These are phyloP conservation scores for Chenopodium formosanum DNA, from an alignment of 148 eudicot genomes.

Conservation along the genomic window DNA sequence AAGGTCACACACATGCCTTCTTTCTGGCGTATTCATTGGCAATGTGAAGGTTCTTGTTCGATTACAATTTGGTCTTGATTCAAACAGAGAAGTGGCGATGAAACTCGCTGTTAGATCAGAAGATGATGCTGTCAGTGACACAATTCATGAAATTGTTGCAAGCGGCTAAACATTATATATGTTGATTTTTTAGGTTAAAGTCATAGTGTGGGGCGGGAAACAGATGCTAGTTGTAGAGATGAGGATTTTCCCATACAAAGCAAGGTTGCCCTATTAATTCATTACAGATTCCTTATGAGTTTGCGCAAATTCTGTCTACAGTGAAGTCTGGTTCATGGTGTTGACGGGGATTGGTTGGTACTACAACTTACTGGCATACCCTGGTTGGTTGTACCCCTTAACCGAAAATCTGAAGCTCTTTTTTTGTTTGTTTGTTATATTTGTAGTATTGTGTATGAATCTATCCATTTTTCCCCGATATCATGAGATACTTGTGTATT, in stretches of 20 bases:
- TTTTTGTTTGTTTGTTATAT: conserved; percentile 1
- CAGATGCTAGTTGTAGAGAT: conserved; percentile 25
- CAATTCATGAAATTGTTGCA: conserved; percentile 92
- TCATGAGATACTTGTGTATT: conserved; percentile 7
- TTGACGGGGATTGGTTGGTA: not conserved
- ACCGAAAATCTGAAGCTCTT: not conserved
- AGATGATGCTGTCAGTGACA: conserved; percentile 81
- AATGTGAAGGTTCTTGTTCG: conserved; percentile 85
- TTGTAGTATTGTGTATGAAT: conserved; percentile 7
- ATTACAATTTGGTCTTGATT: conserved; percentile 76
- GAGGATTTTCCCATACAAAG: conserved; percentile 23
- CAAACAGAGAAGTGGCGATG: conserved; percentile 90
- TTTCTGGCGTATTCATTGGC: conserved; percentile 90
- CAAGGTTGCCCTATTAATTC: conserved; percentile 12
- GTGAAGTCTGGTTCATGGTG: conserved; percentile 8
- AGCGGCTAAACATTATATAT: conserved; percentile 52
- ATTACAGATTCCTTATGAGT: conserved; percentile 15
- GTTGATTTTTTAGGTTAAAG: conserved; percentile 5
- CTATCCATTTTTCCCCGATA: not conserved
- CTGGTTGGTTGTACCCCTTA: not conserved
- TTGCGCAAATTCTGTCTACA: conserved; percentile 14
- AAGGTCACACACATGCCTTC: conserved; percentile 86
- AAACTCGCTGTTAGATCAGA: conserved; percentile 92
- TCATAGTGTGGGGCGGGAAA: conserved; percentile 18
- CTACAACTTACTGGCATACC: not conserved